Evolutionary conservation across 2,329 filamentous ascomycete genomes (phyloP), one percentile per base, ranked within the genome.

Genomic region (Claviceps capensis): DNA sequence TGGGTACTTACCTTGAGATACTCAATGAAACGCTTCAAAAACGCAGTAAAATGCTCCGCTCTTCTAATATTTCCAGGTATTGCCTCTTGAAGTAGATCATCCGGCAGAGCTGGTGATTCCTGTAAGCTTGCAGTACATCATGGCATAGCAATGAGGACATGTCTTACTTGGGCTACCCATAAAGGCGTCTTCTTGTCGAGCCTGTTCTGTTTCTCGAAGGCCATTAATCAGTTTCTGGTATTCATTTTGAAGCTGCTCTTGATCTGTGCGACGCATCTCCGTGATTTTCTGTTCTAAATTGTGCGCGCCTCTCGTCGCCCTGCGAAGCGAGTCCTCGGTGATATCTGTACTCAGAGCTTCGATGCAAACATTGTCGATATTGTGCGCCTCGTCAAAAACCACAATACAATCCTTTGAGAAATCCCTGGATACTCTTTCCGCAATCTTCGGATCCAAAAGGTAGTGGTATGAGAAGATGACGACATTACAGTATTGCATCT

Each of bases 401-500:
- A 98, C 88, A 50, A 98, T 98, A 66, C 90, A 96, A 66, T 98
- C 94, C 61, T 96, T 96, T 0, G 93, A 96, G 11, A 98, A 79
- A 62, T 98, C 93, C 66, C 86, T 89, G 0, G 93, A 97, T 2
- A 97, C 90, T 53, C 91, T 72, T 64, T 98, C 93, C 13, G 93
- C 93, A 61, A 98, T 98, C 66, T 98, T 98, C 2, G 93, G 93
- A 62, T 98, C 94, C 16, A 98, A 79, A 3, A 98, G 79, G 63
- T 98, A 98, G 68, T 98, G 93, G 64, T 98, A 98, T 0, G 93
- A 98, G 71, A 98, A 98, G 59, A 98, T 98, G 63, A 98, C 96
- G 63, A 98, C 89, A 65, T 98, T 97, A 77, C 93, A 98, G 64
- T 90, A 97, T 62, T 93, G 85, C 91, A 98, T 97, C 85, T 89